Evolutionary conservation across 148 eudicot genomes (phyloP).

Genomic region (Nyssa sinensis): DNA sequence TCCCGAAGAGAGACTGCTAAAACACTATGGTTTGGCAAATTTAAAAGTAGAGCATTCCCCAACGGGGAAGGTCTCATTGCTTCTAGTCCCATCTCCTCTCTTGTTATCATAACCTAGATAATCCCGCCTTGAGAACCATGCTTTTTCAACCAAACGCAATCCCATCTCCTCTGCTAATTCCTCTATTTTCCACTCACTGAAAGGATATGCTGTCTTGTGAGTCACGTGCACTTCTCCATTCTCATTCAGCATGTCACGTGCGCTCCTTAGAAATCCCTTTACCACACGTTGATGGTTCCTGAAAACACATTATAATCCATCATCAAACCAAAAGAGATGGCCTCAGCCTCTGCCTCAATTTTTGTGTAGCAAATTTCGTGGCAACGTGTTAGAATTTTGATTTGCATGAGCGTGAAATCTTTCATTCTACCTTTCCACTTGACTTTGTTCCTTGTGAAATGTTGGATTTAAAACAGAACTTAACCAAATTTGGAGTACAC

Average conservation of each 20-base stretch:
- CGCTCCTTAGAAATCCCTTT: constrained; percentile 27
- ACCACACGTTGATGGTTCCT: constrained; percentile 26
- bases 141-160: constrained; percentile 12
- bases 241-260: constrained; percentile 16
- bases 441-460: no score
- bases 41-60: constrained; percentile 27
- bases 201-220: constrained; percentile 38
- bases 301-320: background rate
- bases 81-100: constrained; percentile 19
- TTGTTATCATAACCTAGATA: constrained; percentile 35
- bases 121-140: constrained; percentile 4
- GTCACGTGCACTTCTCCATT: constrained; percentile 36
- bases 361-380: no score
- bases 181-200: constrained; percentile 26
- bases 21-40: constrained; percentile 16
- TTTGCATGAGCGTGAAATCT: no score
- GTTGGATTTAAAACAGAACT: background rate
- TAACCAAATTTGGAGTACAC: constrained; percentile 19
- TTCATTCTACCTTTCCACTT: no score
- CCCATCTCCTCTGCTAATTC: constrained; percentile 21
- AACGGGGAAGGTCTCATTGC: constrained; percentile 15
- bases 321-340: no score
- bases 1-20: no score
- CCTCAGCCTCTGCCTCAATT: no score
- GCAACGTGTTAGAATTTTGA: no score